Evolutionary conservation across 2,329 filamentous ascomycete genomes (phyloP), one percentile per base, ranked within the genome.

Genomic region (Cladophialophora psammophila): DNA sequence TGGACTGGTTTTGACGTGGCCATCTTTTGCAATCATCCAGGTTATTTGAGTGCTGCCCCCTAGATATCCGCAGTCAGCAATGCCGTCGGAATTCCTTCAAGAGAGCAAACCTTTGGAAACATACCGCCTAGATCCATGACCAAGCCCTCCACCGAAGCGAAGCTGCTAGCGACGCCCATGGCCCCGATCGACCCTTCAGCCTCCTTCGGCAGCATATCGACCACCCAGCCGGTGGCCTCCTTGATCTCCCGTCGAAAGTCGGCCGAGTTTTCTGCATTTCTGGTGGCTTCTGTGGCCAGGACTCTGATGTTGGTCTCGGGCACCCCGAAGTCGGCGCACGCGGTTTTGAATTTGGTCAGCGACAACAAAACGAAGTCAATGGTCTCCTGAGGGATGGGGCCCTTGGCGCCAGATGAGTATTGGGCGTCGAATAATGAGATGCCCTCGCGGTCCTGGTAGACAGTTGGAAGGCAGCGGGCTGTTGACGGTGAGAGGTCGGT

Each of bases 401-500:
- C 76, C 38, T 80, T 79, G 38, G 76, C 76, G 6, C 76, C 77
- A 58, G 76, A 32, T 4, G 67, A 65, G 63, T 73, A 83, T 82
- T 92, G 79, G 0, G 92, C 92, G 75, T 97, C 93, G 79, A 95
- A 96, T 10, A 97, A 85, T 1, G 93, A 97, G 65, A 97, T 95
- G 26, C 85, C 86, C 9, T 88, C 90, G 5, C 94, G 89, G 73
- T 93, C 88, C 73, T 91, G 88, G 79, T 92, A 96, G 64, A 97
- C 74, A 32, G 91, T 94, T 18, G 86, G 88, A 50, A 97, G 84
- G 31, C 93, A 87, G 31, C 93, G 90, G 31, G 91, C 85, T 45
- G 83, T 87, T 3, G 88, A 87, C 26, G 90, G 89, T 3, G 88
- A 86, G n/a, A 96, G 84, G 71, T 93, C 89, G 8, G 93, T 92